phyloP scores from a whole-genome alignment of 257 asterid genomes.

The Cruciata laevipes region DNA sequence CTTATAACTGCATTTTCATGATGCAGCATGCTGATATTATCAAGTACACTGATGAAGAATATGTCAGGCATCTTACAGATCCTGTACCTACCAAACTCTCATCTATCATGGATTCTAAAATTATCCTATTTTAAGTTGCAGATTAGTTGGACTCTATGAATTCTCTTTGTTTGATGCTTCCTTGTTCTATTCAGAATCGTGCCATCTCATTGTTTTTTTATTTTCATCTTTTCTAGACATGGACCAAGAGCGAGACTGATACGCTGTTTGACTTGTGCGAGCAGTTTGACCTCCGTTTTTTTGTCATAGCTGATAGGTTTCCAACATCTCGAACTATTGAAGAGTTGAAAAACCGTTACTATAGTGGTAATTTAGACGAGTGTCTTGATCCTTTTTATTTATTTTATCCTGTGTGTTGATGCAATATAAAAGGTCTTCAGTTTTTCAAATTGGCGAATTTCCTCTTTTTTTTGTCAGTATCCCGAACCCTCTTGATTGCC shows the following conservation, averaged over 20 bases:
- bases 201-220: conserved; percentile 13
- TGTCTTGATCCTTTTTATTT: neutral
- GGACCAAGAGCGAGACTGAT: conserved; percentile 99
- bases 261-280: conserved; percentile 79
- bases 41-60: conserved; percentile 92
- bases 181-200: neutral
- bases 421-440: too few relatives aligned
- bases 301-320: conserved; percentile 83
- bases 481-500: conserved; percentile 62
- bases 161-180: neutral
- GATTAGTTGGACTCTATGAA: neutral
- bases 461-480: conserved; percentile 31
- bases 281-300: conserved; percentile 86
- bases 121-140: neutral
- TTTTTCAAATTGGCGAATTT: too few relatives aligned
- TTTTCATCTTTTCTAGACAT: conserved; percentile 34
- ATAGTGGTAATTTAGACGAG: conserved; percentile 47
- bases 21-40: conserved; percentile 87
- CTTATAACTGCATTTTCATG: too few relatives aligned
- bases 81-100: conserved; percentile 46
- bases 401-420: too few relatives aligned
- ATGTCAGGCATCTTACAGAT: conserved; percentile 66
- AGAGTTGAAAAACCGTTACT: conserved; percentile 85
- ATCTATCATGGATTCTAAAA: neutral
- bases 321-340: conserved; percentile 75